Evolutionary conservation across 192 early-diverging fungal genomes (phyloP).

Genomic region (Backusella tuberculispora): DNA sequence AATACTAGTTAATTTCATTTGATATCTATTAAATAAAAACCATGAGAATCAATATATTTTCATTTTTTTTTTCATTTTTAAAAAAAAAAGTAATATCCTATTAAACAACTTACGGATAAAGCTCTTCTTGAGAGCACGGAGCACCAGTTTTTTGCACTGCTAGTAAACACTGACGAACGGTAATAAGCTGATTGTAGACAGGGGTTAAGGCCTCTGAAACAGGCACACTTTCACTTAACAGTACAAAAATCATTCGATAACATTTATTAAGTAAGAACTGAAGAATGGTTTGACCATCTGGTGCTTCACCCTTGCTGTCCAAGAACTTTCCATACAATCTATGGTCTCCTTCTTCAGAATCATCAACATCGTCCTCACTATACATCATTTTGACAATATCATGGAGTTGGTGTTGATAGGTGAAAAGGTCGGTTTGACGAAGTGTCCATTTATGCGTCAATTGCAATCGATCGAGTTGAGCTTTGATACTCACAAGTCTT

Average conservation of each 20-base stretch:
- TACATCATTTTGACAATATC: conserved; percentile 73
- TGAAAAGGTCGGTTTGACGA: conserved; percentile 75
- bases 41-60: not conserved
- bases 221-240: conserved; percentile 69
- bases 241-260: conserved; percentile 75
- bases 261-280: conserved; percentile 73
- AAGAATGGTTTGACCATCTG: conserved; percentile 69
- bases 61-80: not conserved
- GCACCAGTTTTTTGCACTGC: conserved; percentile 71
- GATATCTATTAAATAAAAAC: conserved; percentile 43
- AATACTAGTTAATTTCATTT: conserved; percentile 84
- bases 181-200: conserved; percentile 73
- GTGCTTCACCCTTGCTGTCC: conserved; percentile 59
- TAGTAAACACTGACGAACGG: conserved; percentile 66
- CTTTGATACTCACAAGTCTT: conserved; percentile 70
- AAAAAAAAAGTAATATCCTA: not conserved
- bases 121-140: conserved; percentile 60
- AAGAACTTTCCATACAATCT: conserved; percentile 52
- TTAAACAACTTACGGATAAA: conserved; percentile 59
- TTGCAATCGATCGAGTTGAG: conserved; percentile 73
- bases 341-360: conserved; percentile 1
- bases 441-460: conserved; percentile 80
- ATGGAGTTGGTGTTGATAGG: conserved; percentile 72
- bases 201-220: conserved; percentile 72
- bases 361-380: not conserved